Evolutionary conservation across 2,329 filamentous ascomycete species (phyloP), one percentile per base, ranked within the genome.

Genomic region (Monosporascus sp.): DNA sequence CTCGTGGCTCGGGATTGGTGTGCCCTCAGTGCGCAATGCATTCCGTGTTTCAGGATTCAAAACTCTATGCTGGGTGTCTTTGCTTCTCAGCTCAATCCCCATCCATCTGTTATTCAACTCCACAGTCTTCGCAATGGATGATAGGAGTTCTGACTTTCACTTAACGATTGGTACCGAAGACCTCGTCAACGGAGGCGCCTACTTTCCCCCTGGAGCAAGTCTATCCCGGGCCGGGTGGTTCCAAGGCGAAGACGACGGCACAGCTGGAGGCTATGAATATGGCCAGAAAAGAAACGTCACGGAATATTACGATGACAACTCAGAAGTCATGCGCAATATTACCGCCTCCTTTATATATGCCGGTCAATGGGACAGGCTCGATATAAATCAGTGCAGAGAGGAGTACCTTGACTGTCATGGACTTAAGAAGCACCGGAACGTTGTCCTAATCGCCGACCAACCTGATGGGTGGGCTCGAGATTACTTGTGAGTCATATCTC

Each of bases 1-100:
- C 1, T 64, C 62, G 7, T 77, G 72, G 72, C 62, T 78, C 5
- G 71, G 73, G 51, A 72, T 77, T 49, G 75, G 78, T 0, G 61
- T 76, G 3, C 63, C 72, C 4, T 75, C 72, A 50, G 35, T 70
- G 3, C 64, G 72, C 2, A 76, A 74, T 54, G 44, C 74, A 4
- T 58, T 57, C n/a, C 48, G 11, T 17, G 53, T 58, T 14, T 61
- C 60, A 3, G 53, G 35, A 27, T 59, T 62, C 38, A 61, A 61
- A 41, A 58, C 55, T 7, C 48, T 6, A 18, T 58, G 50, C 38
- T 62, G 60, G 59, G 3, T 55, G 5, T 50, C 44, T n/a, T 20
- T 62, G 43, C 45, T 59, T 24, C 8, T 60, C 15, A 61, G 54
- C 50, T 60, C 60, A 11, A 58, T 61, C 15, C 60, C 60, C 5